Conservation (phyloP, 495 filamentous ascomycete genomes). For the Penicillium riverlandense region DNA sequence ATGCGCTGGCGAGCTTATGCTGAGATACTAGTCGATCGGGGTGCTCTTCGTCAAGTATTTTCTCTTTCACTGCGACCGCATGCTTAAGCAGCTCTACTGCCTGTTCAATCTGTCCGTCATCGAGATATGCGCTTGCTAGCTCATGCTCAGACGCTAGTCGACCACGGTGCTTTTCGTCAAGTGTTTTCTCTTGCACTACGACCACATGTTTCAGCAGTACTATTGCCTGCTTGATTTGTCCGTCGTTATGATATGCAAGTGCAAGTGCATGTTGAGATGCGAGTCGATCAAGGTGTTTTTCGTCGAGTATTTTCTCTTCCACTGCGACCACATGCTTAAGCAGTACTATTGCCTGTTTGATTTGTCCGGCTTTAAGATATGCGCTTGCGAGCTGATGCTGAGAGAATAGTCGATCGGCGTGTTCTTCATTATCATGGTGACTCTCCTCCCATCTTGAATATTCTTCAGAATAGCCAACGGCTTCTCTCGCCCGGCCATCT, state of each 20-base stretch:
- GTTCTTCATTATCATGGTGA: no score
- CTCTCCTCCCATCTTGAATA: constrained; percentile 9
- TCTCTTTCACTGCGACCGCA: constrained; percentile 17
- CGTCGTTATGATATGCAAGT: constrained; percentile 12
- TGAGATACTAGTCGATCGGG: constrained; percentile 14
- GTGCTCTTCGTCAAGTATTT: constrained; percentile 19
- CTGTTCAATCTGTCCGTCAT: constrained; percentile 19
- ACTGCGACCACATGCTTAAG: no score
- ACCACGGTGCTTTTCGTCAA: constrained; percentile 16
- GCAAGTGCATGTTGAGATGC: constrained; percentile 22
- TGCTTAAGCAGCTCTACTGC: constrained; percentile 25
- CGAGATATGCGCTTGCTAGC: constrained; percentile 16
- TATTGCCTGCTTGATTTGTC: constrained; percentile 23
- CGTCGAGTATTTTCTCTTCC: neutral
- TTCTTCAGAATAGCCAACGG: constrained; percentile 14
- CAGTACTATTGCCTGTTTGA: no score
- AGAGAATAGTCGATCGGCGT: no score
- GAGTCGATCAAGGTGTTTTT: constrained; percentile 23
- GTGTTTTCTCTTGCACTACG: constrained; percentile 9
- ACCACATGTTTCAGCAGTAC: constrained; percentile 26
- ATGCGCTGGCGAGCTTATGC: constrained; percentile 23
- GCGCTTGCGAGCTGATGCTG: no score
- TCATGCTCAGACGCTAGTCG: constrained; percentile 20
- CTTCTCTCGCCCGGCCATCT: constrained; percentile 22
- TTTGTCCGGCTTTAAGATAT: no score